phyloP scores from a whole-genome alignment of 2,329 filamentous ascomycete genomes.

The Botrytis aclada region DNA sequence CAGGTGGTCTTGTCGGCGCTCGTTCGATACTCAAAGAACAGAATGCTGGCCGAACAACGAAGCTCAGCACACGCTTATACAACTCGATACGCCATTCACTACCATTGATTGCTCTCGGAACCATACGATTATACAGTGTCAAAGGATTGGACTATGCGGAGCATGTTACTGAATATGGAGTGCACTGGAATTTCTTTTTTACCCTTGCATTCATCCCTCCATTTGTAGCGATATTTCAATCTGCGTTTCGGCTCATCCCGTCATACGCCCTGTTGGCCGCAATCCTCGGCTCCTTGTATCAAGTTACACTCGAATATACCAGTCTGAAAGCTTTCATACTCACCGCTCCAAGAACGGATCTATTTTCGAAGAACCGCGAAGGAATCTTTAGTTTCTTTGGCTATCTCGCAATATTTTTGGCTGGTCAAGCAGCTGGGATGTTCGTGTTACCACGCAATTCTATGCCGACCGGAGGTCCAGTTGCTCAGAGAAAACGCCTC shows the following conservation, averaged over 20 bases:
- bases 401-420: slow-evolving; percentile 91
- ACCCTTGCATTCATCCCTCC: slow-evolving; percentile 85
- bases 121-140: slow-evolving; percentile 80
- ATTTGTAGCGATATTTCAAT: slow-evolving; percentile 80
- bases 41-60: slow-evolving; percentile 47
- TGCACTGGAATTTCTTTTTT: slow-evolving; percentile 99
- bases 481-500: slow-evolving; percentile 54
- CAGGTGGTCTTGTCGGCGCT: slow-evolving; percentile 85
- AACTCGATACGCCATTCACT: slow-evolving; percentile 74
- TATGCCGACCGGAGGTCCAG: slow-evolving; percentile 43
- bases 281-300: slow-evolving; percentile 66
- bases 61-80: slow-evolving; percentile 57
- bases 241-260: slow-evolving; percentile 64
- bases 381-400: slow-evolving; percentile 93
- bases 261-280: slow-evolving; percentile 76
- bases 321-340: slow-evolving; percentile 80
- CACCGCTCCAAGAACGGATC: slow-evolving; percentile 70
- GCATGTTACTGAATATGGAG: slow-evolving; percentile 94
- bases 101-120: slow-evolving; percentile 75
- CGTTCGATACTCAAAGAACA: slow-evolving; percentile 72
- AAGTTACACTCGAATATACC: slow-evolving; percentile 72
- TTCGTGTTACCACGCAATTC: slow-evolving; percentile 66
- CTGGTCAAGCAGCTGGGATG: slow-evolving; percentile 80
- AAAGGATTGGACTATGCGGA: slow-evolving; percentile 96
- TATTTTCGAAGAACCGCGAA: slow-evolving; percentile 88